Evolutionary conservation across 352 stramenopile species (phyloP), one percentile per base, ranked within the genome.

Genomic region (Phytophthora pluvialis): DNA sequence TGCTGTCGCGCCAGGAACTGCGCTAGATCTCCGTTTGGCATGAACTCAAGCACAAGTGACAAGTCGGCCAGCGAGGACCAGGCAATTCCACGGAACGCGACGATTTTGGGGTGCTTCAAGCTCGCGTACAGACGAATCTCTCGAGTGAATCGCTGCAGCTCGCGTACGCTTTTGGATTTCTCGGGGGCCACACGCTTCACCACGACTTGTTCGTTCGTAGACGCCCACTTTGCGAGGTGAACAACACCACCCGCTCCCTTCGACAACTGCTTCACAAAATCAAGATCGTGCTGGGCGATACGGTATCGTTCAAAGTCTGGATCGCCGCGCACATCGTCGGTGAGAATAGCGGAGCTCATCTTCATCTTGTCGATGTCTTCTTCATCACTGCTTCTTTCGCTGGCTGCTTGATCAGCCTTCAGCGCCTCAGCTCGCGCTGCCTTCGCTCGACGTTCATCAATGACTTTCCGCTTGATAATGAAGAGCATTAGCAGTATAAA

Each of bases 181-280:
- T 80, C 76, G 0, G 76, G 72, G 15, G 73, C 49, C 21, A 88
- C 65, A 42, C 83, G 79, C 67, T 88, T 88, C 43, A 88, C 54
- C 39, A 81, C 75, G 25, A 88, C 78, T 10, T 79, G 50, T 13
- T 77, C 52, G 0, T 68, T 58, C 10, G 49, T 57, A 6, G 70
- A 52, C 31, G 62, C 63, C 38, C 81, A 60, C 1, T 51, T 69
- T 18, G 78, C 78, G 10, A 81, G 54, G 29, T 85, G 71, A 12
- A 89, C 78, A 18, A 89, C 62, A 6, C 80, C 82, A n/a, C 74
- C 83, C 31, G 76, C 82, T 15, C 82, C 82, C 32, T 86, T 83
- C 1, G 78, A 78, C 7, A 91, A 43, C 28, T 75, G 55, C 40
- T 70, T 68, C 7, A 58, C 33, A 42, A 65, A 51, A n/a, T 61